Conservation (phyloP, 225 moss, liverwort and hornwort genomes). For the Lunularia cruciata region DNA sequence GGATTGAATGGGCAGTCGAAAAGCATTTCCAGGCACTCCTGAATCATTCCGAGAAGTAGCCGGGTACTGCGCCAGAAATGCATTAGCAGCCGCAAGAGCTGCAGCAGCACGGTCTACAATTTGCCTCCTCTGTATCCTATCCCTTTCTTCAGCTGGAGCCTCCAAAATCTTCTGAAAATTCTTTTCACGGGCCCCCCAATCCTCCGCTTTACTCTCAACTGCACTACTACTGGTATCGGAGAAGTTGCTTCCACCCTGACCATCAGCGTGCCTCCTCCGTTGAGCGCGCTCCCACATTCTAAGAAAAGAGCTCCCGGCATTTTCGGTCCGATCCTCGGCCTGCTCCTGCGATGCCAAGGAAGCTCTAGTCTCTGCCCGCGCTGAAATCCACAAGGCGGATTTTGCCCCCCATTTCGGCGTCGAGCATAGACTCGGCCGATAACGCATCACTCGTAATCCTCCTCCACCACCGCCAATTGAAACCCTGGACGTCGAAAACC, state of each 20-base stretch:
- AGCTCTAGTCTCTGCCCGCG: background rate
- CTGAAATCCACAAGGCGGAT: background rate
- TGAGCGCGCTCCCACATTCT: conserved; percentile 46
- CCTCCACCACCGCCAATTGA: too few species aligned
- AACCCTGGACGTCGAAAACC: background rate
- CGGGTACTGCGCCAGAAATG: conserved; percentile 60
- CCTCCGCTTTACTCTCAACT: conserved; percentile 1
- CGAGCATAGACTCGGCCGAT: too few species aligned
- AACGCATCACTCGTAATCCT: background rate
- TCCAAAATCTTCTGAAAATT: conserved; percentile 50
- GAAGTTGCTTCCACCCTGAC: background rate
- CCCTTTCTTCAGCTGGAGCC: conserved; percentile 78
- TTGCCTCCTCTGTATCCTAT: conserved; percentile 66
- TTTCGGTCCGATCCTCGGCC: conserved; percentile 7
- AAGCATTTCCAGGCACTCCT: conserved; percentile 29
- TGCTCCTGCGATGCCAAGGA: conserved; percentile 8
- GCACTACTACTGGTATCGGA: background rate
- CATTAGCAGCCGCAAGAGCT: conserved; percentile 86
- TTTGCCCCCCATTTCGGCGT: too few species aligned
- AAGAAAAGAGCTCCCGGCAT: conserved; percentile 33
- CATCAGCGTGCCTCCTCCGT: background rate
- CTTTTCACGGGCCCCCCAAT: conserved; percentile 34
- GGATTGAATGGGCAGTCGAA: background rate
- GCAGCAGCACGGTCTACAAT: conserved; percentile 89
- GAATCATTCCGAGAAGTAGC: background rate